These are phyloP conservation scores for Cerrena zonata DNA, from an alignment of 1,284 basidiomycete genomes.

Conservation along the genomic window DNA sequence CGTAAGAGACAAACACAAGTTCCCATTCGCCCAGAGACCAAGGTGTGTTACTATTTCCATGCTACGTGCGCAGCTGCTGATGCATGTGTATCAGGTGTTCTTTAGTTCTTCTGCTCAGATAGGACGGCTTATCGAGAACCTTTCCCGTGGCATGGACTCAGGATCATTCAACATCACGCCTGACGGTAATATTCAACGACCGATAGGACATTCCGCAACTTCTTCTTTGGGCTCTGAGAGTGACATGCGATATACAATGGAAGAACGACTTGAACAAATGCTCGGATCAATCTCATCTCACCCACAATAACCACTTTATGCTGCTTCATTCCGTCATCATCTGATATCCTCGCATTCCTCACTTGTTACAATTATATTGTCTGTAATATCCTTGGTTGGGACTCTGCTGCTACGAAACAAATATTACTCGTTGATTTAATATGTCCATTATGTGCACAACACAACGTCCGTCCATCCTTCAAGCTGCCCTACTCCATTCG, in stretches of 20 bases:
- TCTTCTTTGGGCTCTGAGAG: conserved; percentile 58
- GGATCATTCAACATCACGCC: conserved; percentile 72
- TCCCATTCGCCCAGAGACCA: conserved; percentile 65
- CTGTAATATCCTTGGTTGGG: conserved; percentile 10
- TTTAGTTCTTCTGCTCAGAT: conserved; percentile 73
- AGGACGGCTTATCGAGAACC: conserved; percentile 71
- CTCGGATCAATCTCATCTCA: conserved; percentile 48
- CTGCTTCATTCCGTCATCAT: conserved; percentile 6
- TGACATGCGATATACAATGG: conserved; percentile 63
- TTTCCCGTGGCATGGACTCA: conserved; percentile 72
- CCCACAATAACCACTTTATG: conserved; percentile 13
- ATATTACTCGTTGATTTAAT: conserved; percentile 2
- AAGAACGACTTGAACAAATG: conserved; percentile 72
- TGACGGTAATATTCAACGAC: conserved; percentile 21
- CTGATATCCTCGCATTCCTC: conserved; percentile 11
- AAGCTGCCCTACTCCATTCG: not conserved
- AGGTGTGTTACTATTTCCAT: too few species aligned
- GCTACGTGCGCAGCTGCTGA: too few species aligned
- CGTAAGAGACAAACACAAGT: conserved; percentile 47
- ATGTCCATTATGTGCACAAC: not conserved
- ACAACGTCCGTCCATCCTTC: not conserved
- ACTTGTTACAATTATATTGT: conserved; percentile 15
- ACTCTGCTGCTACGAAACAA: conserved; percentile 6
- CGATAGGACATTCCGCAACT: conserved; percentile 45
- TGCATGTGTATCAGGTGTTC: conserved; percentile 63